Evolutionary conservation across 345 rosid genomes (phyloP).

Genomic region (Rhodamnia rubescens): DNA sequence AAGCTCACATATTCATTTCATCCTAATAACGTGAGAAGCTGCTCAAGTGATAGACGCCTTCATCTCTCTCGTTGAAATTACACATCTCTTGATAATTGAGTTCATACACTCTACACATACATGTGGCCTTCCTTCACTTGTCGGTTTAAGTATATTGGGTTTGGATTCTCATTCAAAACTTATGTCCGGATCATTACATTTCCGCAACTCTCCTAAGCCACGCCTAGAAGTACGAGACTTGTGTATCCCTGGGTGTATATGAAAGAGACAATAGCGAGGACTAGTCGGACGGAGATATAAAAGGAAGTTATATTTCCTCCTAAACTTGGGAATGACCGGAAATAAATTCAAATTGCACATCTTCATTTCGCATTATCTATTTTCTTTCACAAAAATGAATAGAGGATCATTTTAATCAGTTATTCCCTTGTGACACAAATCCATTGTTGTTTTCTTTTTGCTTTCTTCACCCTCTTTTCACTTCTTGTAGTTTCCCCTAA

Average conservation of each 20-base stretch:
- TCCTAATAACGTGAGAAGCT: not conserved
- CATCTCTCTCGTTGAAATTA: not conserved
- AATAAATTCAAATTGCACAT: not conserved
- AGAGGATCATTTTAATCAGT: not conserved
- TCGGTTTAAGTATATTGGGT: not conserved
- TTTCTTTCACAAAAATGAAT: too few species aligned
- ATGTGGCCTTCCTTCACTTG: not conserved
- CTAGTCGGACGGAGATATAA: not conserved
- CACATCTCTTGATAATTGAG: not conserved
- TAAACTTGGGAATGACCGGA: not conserved
- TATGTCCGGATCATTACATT: not conserved
- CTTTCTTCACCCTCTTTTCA: not conserved
- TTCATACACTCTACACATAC: not conserved
- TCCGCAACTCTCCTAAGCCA: not conserved
- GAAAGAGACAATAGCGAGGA: not conserved
- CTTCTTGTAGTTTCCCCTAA: not conserved
- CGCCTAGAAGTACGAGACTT: not conserved
- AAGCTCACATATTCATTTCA: not conserved
- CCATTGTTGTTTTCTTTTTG: not conserved
- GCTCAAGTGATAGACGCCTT: not conserved
- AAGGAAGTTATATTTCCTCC: not conserved
- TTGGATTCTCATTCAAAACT: not conserved
- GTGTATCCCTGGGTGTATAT: not conserved
- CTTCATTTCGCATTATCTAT: not conserved
- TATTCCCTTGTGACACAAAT: too few species aligned